phyloP scores from a whole-genome alignment of 2,329 filamentous ascomycete species.

The Metarhizium rileyi region DNA sequence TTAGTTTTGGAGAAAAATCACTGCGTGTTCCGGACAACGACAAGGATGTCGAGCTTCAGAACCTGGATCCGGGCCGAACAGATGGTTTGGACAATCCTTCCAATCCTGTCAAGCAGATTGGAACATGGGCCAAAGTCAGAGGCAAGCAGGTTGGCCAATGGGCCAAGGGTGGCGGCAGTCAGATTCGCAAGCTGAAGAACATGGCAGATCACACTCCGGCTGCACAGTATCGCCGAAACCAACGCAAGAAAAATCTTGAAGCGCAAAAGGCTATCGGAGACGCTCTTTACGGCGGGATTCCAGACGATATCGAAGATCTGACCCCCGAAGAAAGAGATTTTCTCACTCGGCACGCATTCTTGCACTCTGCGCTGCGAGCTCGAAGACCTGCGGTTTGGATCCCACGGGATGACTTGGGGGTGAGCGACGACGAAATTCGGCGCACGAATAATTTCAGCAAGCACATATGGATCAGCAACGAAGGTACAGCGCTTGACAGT shows the following conservation, averaged over 20 bases:
- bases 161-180: constrained; percentile 35
- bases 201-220: constrained; percentile 27
- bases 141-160: constrained; percentile 21
- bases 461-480: constrained; percentile 87
- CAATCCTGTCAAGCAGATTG: constrained; percentile 37
- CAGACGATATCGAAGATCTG: constrained; percentile 90
- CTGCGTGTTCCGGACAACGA: constrained; percentile 24
- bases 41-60: constrained; percentile 30
- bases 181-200: constrained; percentile 34
- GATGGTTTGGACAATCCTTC: constrained; percentile 21
- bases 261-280: constrained; percentile 65
- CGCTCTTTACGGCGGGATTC: constrained; percentile 75
- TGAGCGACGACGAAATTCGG: constrained; percentile 84
- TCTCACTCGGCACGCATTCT: constrained; percentile 79
- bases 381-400: constrained; percentile 88
- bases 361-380: constrained; percentile 78
- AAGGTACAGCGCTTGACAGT: constrained; percentile 78
- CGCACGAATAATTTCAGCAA: constrained; percentile 68
- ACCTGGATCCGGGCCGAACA: constrained; percentile 15
- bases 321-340: constrained; percentile 81
- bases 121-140: constrained; percentile 32
- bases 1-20: constrained; percentile 28
- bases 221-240: constrained; percentile 36
- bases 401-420: constrained; percentile 77
- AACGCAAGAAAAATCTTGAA: constrained; percentile 55